Base-by-base conservation (phyloP, 495 filamentous ascomycete genomes). In the Penicillium crystallinum region DNA sequence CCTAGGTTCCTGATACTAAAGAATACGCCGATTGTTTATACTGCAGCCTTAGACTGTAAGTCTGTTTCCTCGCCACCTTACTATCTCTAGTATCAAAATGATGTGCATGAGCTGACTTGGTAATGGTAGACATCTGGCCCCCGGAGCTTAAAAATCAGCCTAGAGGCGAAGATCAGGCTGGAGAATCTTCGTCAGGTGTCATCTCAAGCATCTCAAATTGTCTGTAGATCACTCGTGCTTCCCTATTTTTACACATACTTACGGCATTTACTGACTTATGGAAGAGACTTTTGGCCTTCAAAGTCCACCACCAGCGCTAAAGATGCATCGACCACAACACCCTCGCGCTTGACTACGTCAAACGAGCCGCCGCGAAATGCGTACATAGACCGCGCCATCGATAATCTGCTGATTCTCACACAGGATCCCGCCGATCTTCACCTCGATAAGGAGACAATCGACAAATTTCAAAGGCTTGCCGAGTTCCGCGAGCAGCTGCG, bases 111-210 rank as follows among this genome's bases (percentile, higher is more conserved):
- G 39, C 44, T 57, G 23, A 56, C 53, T 19, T 19, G 46, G 31
- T n/a, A 51, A 39, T 56, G 46, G 39, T 56, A 56, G 53, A 56
- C 18, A 51, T 56, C 30, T 56, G 53, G 46, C 53, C 53, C 11
- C 25, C 39, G 12, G 53, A 56, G 35, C 21, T 46, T n/a, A n/a
- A n/a, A n/a, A 31, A 9, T 31, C 30, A 4, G 5, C 5, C 30
- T 9, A 31, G 30, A 31, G 3, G 40, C 18, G 5, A n/a, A n/a
- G 27, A 19, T 45, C 39, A 17, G 23, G 2, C 54, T 43, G 6
- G 41, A 37, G 12, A 1, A 48, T 47, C 47, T 56, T 34, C 33
- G 4, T 6, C 10, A 51, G 22, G 40, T 12, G 40, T 29, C n/a
- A 1, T 30, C 40, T 43, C 22, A 12, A 27, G 40, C 40, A 31